Conservation (phyloP, 345 rosid genomes). For the Ricinus communis region DNA sequence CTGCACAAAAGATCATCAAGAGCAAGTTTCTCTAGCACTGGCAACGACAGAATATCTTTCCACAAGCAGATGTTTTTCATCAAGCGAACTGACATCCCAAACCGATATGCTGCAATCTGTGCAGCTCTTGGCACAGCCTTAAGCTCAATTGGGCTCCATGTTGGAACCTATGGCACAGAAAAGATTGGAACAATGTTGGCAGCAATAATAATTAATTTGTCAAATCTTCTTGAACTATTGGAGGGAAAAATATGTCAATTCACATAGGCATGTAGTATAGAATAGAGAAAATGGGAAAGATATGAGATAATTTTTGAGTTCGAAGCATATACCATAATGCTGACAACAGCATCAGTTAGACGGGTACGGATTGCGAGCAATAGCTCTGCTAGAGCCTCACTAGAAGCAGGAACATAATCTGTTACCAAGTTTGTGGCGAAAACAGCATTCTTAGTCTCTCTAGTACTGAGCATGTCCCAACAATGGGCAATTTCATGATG, state of each 20-base stretch:
- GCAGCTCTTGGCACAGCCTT: slow-evolving; percentile 90
- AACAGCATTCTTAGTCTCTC: slow-evolving; percentile 78
- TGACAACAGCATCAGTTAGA: slow-evolving; percentile 66
- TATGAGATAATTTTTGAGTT: not conserved
- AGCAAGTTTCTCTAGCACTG: slow-evolving; percentile 80
- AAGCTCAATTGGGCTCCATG: slow-evolving; percentile 76
- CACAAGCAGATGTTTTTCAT: slow-evolving; percentile 86
- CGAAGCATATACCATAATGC: slow-evolving; percentile 45
- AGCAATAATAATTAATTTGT: not conserved
- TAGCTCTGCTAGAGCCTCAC: slow-evolving; percentile 64
- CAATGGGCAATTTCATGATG: slow-evolving; percentile 80
- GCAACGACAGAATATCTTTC: slow-evolving; percentile 81
- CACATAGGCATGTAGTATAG: not conserved
- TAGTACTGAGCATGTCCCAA: slow-evolving; percentile 88
- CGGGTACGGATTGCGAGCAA: slow-evolving; percentile 65
- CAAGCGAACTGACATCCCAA: slow-evolving; percentile 83
- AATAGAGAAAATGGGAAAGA: not conserved
- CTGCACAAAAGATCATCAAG: slow-evolving; percentile 76
- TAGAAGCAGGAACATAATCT: slow-evolving; percentile 72
- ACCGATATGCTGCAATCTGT: slow-evolving; percentile 75
- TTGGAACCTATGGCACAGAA: slow-evolving; percentile 58
- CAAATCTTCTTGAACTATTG: not conserved
- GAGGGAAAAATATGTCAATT: not conserved
- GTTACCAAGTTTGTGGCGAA: slow-evolving; percentile 77
- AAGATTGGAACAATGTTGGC: not conserved